Conservation (phyloP, 768 basidiomycete species). For the Boletus huronensis region DNA sequence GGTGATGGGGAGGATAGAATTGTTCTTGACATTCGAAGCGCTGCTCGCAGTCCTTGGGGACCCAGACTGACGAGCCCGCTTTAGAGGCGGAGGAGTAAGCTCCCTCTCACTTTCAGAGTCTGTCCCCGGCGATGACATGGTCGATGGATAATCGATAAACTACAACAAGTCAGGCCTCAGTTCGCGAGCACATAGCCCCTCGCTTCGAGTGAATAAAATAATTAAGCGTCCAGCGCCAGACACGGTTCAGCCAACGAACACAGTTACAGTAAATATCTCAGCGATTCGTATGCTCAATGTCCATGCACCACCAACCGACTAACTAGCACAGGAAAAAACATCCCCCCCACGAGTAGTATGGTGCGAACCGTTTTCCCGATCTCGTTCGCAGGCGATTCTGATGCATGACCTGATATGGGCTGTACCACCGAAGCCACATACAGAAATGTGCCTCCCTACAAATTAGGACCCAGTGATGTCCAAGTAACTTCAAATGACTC, state of each 20-base stretch:
- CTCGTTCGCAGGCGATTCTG: slow-evolving; percentile 35
- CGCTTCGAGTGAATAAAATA: slow-evolving; percentile 1
- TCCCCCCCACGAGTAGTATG: slow-evolving; percentile 57
- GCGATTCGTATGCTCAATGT: slow-evolving; percentile 30
- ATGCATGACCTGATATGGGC: slow-evolving; percentile 54
- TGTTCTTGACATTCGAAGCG: slow-evolving; percentile 24
- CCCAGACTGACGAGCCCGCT: slow-evolving; percentile 37
- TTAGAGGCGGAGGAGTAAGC: slow-evolving; percentile 30
- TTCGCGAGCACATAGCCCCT: not conserved
- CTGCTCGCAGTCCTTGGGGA: slow-evolving; percentile 25
- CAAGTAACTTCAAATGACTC: slow-evolving; percentile 24
- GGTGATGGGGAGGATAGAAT: slow-evolving; percentile 5
- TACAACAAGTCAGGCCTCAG: not conserved
- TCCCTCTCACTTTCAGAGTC: slow-evolving; percentile 29
- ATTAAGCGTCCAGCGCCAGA: not conserved
- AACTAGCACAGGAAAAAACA: slow-evolving; percentile 65
- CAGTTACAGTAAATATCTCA: not conserved
- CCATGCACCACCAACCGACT: slow-evolving; percentile 61
- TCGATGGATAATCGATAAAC: slow-evolving; percentile 10
- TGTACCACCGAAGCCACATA: slow-evolving; percentile 94
- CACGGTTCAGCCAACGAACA: not conserved
- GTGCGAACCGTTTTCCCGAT: slow-evolving; percentile 47
- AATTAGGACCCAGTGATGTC: not conserved
- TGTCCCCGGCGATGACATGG: slow-evolving; percentile 29
- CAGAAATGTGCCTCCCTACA: slow-evolving; percentile 86